These are phyloP conservation scores for Candolleomyces efflorescens DNA, from an alignment of 768 basidiomycete species.

Conservation along the genomic window DNA sequence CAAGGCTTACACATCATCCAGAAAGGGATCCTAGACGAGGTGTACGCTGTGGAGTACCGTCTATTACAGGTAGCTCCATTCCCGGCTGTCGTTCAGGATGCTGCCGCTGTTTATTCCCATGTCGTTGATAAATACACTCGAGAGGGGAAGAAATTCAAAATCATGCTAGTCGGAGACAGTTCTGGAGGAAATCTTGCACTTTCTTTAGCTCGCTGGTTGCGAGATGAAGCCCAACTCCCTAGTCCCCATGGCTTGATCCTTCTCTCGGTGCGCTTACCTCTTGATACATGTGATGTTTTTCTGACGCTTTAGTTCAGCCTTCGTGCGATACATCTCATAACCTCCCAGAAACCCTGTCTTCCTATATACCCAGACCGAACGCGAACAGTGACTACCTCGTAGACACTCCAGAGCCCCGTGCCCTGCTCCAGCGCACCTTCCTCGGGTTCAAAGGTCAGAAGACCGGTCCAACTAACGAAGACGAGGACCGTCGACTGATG, in stretches of 20 bases:
- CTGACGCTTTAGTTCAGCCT: constrained; percentile 11
- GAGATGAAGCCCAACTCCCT: constrained; percentile 43
- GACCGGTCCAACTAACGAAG: constrained; percentile 14
- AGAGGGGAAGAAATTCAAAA: constrained; percentile 23
- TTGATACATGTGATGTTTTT: not conserved
- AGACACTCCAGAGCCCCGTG: constrained; percentile 50
- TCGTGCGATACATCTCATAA: constrained; percentile 37
- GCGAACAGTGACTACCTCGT: constrained; percentile 45
- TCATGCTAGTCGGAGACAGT: constrained; percentile 51
- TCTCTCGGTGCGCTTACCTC: constrained; percentile 31
- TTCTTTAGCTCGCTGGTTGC: constrained; percentile 48
- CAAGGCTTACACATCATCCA: constrained; percentile 7
- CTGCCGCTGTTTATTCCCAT: constrained; percentile 48
- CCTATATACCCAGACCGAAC: constrained; percentile 47
- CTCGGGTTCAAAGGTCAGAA: constrained; percentile 34
- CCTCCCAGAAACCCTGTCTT: constrained; percentile 44
- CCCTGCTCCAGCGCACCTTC: constrained; percentile 49
- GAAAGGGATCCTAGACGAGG: constrained; percentile 29
- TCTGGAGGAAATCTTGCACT: constrained; percentile 52
- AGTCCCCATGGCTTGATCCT: constrained; percentile 43
- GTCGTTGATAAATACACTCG: constrained; percentile 30
- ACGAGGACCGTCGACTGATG: constrained; percentile 28
- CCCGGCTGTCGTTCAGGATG: constrained; percentile 51
- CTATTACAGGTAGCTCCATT: constrained; percentile 49
- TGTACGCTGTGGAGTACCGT: constrained; percentile 48